phyloP scores from a whole-genome alignment of 2,329 filamentous ascomycete species.

The Neurospora sp. region DNA sequence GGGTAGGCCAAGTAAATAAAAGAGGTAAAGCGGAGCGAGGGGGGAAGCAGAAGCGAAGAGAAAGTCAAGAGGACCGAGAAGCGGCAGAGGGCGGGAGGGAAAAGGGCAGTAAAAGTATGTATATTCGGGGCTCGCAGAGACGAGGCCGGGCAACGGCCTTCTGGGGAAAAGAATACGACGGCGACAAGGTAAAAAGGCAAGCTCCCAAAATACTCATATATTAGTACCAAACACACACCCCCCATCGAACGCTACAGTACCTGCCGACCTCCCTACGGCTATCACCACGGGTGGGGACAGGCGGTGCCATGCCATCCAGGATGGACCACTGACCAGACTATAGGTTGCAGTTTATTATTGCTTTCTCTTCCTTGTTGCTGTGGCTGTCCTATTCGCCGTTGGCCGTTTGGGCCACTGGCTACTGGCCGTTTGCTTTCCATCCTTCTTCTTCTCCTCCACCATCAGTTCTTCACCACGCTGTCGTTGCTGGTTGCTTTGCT shows the following conservation, averaged over 20 bases:
- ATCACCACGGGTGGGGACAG: background rate
- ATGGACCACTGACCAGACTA: background rate
- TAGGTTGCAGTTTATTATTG: background rate
- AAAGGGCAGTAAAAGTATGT: background rate
- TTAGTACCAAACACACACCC: background rate
- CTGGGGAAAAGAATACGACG: background rate
- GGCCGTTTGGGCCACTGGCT: background rate
- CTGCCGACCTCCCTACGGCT: background rate
- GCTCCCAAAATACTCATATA: background rate
- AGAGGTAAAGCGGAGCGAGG: constrained; percentile 4
- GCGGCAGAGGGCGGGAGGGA: background rate
- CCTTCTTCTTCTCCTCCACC: background rate
- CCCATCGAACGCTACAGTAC: background rate
- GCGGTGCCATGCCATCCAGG: background rate
- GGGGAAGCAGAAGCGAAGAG: constrained; percentile 2
- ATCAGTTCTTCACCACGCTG: background rate
- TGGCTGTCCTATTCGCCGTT: background rate
- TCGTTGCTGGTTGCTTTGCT: background rate
- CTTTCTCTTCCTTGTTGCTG: background rate
- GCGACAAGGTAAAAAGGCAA: background rate
- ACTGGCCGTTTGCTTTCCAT: background rate
- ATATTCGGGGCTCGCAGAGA: background rate
- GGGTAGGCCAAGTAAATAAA: background rate
- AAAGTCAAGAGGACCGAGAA: background rate
- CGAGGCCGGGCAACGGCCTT: background rate